Conservation (phyloP, 2,329 filamentous ascomycete genomes). For the Coniochaeta ligniaria region DNA sequence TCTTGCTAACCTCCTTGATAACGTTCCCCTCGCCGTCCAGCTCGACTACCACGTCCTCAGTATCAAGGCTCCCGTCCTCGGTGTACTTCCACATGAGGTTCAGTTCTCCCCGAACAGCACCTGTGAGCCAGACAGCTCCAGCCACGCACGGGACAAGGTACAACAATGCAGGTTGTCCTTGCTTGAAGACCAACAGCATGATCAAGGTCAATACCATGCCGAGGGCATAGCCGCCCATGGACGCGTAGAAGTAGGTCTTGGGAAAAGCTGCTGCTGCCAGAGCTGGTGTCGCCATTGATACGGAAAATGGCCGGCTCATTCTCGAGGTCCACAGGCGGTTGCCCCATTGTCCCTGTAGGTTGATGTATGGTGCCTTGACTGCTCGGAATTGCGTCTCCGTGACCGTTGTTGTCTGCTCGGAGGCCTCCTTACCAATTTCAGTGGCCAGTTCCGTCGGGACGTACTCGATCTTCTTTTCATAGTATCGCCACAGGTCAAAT, state of each 20-base stretch:
- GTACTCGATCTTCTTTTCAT: constrained; percentile 57
- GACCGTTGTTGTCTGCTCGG: constrained; percentile 24
- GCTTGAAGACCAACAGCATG: constrained; percentile 70
- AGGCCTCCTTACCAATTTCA: constrained; percentile 18
- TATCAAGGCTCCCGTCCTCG: constrained; percentile 58
- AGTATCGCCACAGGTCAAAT: constrained; percentile 86
- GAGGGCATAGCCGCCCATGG: constrained; percentile 66
- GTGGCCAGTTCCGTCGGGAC: constrained; percentile 28
- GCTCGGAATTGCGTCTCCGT: constrained; percentile 34
- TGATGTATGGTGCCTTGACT: constrained; percentile 44
- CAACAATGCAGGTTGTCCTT: constrained; percentile 82
- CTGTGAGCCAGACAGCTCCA: constrained; percentile 67
- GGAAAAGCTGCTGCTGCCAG: constrained; percentile 50
- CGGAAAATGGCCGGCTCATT: constrained; percentile 16
- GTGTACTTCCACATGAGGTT: constrained; percentile 74
- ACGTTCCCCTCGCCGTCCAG: constrained; percentile 37
- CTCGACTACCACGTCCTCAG: constrained; percentile 46
- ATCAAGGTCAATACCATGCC: constrained; percentile 72
- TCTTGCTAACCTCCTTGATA: constrained; percentile 16
- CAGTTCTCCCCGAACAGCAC: constrained; percentile 62
- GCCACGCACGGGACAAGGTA: constrained; percentile 89
- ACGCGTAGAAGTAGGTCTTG: constrained; percentile 80
- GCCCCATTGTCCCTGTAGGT: constrained; percentile 70
- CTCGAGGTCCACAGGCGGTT: constrained; percentile 69
- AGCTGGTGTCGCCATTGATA: constrained; percentile 21